Percentiles rank a stretch among this genome's conserved stretches.
Evolutionary conservation across 2,329 filamentous ascomycete genomes (phyloP).

Genomic region (Claviceps humidiphila): DNA sequence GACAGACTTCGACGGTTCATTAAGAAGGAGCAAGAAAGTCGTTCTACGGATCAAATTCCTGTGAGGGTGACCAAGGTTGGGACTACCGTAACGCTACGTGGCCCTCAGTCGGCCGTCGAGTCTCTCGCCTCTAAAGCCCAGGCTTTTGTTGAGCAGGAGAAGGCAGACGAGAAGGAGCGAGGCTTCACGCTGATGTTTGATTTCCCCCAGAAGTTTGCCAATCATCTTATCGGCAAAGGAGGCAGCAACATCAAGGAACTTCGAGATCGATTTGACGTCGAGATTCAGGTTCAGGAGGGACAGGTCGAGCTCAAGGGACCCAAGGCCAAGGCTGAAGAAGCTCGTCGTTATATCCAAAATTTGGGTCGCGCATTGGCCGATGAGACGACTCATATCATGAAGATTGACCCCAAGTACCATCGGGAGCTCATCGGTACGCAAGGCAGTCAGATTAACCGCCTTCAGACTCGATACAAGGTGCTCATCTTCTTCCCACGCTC

Average conservation of each 20-base stretch:
- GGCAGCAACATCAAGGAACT: conserved; percentile 54
- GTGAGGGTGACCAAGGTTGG: conserved; percentile 45
- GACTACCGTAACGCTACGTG: conserved; percentile 58
- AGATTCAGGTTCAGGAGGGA: conserved; percentile 83
- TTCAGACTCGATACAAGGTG: conserved; percentile 87
- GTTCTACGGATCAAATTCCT: conserved; percentile 44
- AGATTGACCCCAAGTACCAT: conserved; percentile 89
- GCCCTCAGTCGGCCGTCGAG: conserved; percentile 60
- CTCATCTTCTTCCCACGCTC: conserved; percentile 83
- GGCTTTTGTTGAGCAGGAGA: conserved; percentile 74
- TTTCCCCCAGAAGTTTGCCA: conserved; percentile 89
- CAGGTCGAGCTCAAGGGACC: conserved; percentile 94
- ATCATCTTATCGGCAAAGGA: conserved; percentile 62
- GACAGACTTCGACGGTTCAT: conserved; percentile 51
- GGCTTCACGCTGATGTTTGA: conserved; percentile 78
- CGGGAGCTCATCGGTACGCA: conserved; percentile 83
- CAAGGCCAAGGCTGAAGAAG: conserved; percentile 82
- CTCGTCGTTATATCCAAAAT: conserved; percentile 67
- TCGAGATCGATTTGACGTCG: conserved; percentile 53
- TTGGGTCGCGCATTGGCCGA: conserved; percentile 78
- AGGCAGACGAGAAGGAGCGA: conserved; percentile 85
- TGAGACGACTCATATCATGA: conserved; percentile 74
- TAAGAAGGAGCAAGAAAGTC: conserved; percentile 47
- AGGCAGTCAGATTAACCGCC: conserved; percentile 76
- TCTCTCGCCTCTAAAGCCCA: conserved; percentile 59